Evolutionary conservation across 352 stramenopile species (phyloP), one percentile per base, ranked within the genome.

Genomic region (Thalassiosira oceanica): DNA sequence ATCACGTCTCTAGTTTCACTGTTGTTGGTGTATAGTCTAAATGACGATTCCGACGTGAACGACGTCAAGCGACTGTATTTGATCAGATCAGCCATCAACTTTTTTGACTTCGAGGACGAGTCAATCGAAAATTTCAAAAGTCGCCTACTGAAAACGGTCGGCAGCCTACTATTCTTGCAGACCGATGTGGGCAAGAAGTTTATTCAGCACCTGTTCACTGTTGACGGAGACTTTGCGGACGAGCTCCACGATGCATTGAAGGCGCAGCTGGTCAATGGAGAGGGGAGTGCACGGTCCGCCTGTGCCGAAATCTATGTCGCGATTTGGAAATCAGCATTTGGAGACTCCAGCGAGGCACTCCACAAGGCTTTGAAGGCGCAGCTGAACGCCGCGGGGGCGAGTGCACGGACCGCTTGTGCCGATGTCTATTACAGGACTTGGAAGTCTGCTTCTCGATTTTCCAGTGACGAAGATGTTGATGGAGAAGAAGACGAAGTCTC

Each of bases 381-480:
- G 57, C 77, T 93, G 62, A 55, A 58, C 6, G 63, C 78, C 29
- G 66, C 66, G 2, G 84, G 73, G 27, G 70, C 50, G 33, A 74
- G 61, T 16, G 57, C 80, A 15, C 33, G 91, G 10, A 49, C 73
- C 21, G 63, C 53, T 1, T 92, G 91, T 41, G 82, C 61, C 5
- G 77, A 92, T 29, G 82, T 93, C 41, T 92, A 91, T 61, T 87
- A 80, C 36, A 57, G 66, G n/a, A 80, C 80, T 15, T 93, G 84
- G 85, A 85, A 80, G 53, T n/a, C n/a, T n/a, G n/a, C n/a, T n/a
- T 53, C n/a, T n/a, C n/a, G n/a, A n/a, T n/a, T n/a, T n/a, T n/a
- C n/a, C n/a, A n/a, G n/a, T n/a, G n/a, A n/a, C n/a, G n/a, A n/a
- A n/a, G n/a, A n/a, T n/a, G n/a, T n/a, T n/a, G n/a, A n/a, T n/a